Evolutionary conservation across 371 early-diverging fungal species (phyloP), one percentile per base, ranked within the genome.

Genomic region (Vairimorpha ceranae): DNA sequence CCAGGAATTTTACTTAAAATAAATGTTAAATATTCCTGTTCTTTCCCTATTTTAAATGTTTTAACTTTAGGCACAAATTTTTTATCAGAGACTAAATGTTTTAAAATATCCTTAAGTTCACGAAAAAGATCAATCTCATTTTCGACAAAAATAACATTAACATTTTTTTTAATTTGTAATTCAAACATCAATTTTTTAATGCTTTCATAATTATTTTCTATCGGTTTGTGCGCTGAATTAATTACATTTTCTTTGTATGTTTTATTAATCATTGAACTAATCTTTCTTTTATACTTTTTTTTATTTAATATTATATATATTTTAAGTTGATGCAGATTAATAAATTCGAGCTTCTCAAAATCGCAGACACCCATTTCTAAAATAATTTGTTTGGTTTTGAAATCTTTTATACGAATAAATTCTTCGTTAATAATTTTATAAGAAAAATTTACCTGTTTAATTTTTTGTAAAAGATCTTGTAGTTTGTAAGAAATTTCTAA

Each of bases 1-100:
- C 75, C 75, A 25, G 75, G 63, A n/a, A 75, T 75, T 45, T 43
- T 45, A 14, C 25, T 27, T 17, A 75, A n/a, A 15, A 75, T 45
- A 54, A 68, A 25, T 33, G 52, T 46, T 0, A 69, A 43, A 67
- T 68, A 61, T 41, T 63, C 52, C 19, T 19, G 32, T 38, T 68
- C 32, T 17, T 68, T 54, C 3, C 33, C 43, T 21, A n/a, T 0
- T n/a, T 35, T 54, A 46, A 67, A 75, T 19, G 60, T 63, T 68
- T 75, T 75, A 17, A 56, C 65, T 67, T 68, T 75, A 0, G 65
- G 61, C 0, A 45, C 36, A 45, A 54, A 48, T 2, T 27, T 29
- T 21, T 48, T 61, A 36, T 68, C 46, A 25, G 25, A 25, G 10
- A 21, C 2, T 10, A 67, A 54, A 63, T 27, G 41, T 25, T 63